A percentile compares a stretch with the other conserved stretches of the same genome.
phyloP scores from a whole-genome alignment of 2,329 filamentous ascomycete genomes.

The Canariomyces notabilis region DNA sequence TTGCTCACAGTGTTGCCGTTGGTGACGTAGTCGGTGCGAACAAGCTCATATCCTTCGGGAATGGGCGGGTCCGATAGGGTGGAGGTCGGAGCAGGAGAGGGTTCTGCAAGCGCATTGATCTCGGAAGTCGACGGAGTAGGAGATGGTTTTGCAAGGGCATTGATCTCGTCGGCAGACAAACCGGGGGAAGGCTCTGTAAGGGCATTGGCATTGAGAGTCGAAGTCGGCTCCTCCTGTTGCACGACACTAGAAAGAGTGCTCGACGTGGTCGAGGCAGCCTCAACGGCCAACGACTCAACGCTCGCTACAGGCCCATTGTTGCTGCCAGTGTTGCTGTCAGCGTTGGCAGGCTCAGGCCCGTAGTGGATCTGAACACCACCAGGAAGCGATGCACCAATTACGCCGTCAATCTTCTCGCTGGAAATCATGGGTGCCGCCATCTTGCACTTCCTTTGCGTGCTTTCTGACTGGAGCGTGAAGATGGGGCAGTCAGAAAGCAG shows the following conservation, averaged over 20 bases:
- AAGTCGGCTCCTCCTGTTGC: conserved; percentile 29
- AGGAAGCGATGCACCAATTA: conserved; percentile 54
- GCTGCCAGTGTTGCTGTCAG: conserved; percentile 7
- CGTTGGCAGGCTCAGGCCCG: conserved; percentile 27
- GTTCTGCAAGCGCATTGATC: conserved; percentile 10
- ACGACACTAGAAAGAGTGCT: conserved; percentile 38
- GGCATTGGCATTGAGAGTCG: conserved; percentile 17
- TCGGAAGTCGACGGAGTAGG: conserved; percentile 19
- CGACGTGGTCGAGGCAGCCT: conserved; percentile 27
- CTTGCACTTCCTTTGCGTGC: conserved; percentile 53
- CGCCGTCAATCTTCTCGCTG: conserved; percentile 55
- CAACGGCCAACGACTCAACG: conserved; percentile 35
- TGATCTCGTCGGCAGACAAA: no score
- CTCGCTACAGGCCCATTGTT: conserved; percentile 26
- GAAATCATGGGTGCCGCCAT: conserved; percentile 50
- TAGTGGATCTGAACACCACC: conserved; percentile 51
- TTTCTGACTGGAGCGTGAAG: conserved; percentile 63
- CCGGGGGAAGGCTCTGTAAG: no score
- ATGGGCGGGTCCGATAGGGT: conserved; percentile 27
- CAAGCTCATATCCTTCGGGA: conserved; percentile 35
- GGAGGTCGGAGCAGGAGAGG: conserved; percentile 23
- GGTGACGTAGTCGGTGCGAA: conserved; percentile 51
- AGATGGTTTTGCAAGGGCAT: conserved; percentile 10
- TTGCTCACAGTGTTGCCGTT: conserved; percentile 47
- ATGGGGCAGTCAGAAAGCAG: conserved; percentile 67